A percentile compares a stretch with the other conserved stretches of the same genome.
Evolutionary conservation across 495 filamentous ascomycete species (phyloP).

Genomic region (Tetracladium setigerum): DNA sequence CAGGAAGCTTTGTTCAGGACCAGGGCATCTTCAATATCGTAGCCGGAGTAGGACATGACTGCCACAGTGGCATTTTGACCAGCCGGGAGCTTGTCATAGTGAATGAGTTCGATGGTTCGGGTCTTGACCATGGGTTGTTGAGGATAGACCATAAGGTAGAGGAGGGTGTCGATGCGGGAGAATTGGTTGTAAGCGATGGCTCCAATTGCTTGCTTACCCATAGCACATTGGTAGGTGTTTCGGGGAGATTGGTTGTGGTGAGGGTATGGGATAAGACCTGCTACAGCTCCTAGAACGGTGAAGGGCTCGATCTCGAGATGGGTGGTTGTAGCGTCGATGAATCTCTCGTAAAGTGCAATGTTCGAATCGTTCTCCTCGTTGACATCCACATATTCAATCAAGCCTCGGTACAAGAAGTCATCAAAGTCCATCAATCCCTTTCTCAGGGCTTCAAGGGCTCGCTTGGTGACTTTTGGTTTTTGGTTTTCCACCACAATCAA

Average conservation of each 20-base stretch:
- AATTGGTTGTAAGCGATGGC: slow-evolving; percentile 97
- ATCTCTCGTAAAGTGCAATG: slow-evolving; percentile 79
- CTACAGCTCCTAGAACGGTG: slow-evolving; percentile 94
- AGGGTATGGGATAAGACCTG: slow-evolving; percentile 93
- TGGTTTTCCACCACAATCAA: slow-evolving; percentile 89
- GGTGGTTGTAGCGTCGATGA: slow-evolving; percentile 72
- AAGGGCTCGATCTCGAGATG: slow-evolving; percentile 98
- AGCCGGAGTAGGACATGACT: slow-evolving; percentile 98
- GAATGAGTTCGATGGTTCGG: slow-evolving; percentile 89
- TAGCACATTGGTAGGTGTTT: slow-evolving; percentile 99
- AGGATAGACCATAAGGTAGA: slow-evolving; percentile 95
- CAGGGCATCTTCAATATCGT: slow-evolving; percentile 98
- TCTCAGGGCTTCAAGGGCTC: slow-evolving; percentile 69
- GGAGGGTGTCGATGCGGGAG: slow-evolving; percentile 85
- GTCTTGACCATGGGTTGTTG: slow-evolving; percentile 97
- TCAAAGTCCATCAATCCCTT: slow-evolving; percentile 81
- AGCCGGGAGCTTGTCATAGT: slow-evolving; percentile 95
- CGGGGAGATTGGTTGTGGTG: slow-evolving; percentile 99
- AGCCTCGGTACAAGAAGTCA: slow-evolving; percentile 78
- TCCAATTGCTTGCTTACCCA: slow-evolving; percentile 99
- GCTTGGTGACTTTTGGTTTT: slow-evolving; percentile 66
- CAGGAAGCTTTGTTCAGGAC: slow-evolving; percentile 93
- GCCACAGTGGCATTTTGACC: slow-evolving; percentile 96
- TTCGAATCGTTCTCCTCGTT: slow-evolving; percentile 97
- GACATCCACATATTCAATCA: slow-evolving; percentile 95